Conservation (phyloP, 257 asterid species). For the Perilla frutescens region DNA sequence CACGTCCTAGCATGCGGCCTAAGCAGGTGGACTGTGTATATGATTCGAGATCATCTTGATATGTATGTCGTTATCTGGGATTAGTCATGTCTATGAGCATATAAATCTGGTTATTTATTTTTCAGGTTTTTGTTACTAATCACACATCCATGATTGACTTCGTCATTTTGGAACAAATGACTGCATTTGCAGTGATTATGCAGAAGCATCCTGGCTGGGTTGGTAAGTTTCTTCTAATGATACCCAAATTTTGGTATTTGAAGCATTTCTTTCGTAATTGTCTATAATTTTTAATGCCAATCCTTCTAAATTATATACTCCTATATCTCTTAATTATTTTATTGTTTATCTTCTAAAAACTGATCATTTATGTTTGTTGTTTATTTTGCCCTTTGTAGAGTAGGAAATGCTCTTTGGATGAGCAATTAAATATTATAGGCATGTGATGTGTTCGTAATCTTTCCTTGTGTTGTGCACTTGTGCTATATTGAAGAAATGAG, state of each 20-base stretch:
- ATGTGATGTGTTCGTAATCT: conserved; percentile 4
- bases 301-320: conserved; percentile 9
- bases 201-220: conserved; percentile 99
- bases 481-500: conserved; percentile 21
- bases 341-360: conserved; percentile 1
- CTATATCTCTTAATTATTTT: background rate
- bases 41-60: conserved; percentile 7
- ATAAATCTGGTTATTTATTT: conserved; percentile 15
- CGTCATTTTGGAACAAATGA: conserved; percentile 95
- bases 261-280: background rate
- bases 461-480: background rate
- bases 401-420: background rate
- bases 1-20: conserved; percentile 97
- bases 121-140: conserved; percentile 95
- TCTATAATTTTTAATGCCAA: background rate
- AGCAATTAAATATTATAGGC: conserved; percentile 1
- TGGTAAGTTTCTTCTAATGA: conserved; percentile 61
- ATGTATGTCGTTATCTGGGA: conserved; percentile 7
- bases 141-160: conserved; percentile 99
- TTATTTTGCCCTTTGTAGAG: background rate
- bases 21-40: conserved; percentile 67
- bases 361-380: background rate
- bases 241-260: conserved; percentile 1
- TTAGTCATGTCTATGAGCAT: conserved; percentile 9
- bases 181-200: conserved; percentile 99